Evolutionary conservation across 495 filamentous ascomycete species (phyloP).

Genomic region (Apiosordaria backusii): DNA sequence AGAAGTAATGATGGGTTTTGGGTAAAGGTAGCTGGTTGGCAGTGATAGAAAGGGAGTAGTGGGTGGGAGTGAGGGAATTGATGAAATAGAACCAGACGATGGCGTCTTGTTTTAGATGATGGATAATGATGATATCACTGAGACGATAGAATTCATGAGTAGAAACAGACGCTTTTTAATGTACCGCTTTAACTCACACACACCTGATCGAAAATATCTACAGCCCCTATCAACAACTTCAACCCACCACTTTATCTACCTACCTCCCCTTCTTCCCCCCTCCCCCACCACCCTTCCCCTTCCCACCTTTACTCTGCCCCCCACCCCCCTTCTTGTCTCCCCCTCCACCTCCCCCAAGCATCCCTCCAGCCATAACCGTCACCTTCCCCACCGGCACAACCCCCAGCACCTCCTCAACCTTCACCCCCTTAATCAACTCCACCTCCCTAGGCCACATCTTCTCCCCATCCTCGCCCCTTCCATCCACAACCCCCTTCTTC

Average conservation of each 20-base stretch:
- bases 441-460: conserved; percentile 77
- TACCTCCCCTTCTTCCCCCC: not conserved
- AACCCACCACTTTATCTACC: not conserved
- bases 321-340: conserved; percentile 36
- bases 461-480: conserved; percentile 59
- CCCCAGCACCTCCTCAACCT: conserved; percentile 77
- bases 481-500: conserved; percentile 57
- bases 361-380: conserved; percentile 66
- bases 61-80: no score
- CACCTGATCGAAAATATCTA: not conserved
- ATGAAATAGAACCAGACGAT: no score
- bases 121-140: no score
- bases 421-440: conserved; percentile 75
- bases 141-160: no score
- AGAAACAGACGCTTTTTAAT: not conserved
- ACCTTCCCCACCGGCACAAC: conserved; percentile 81
- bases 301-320: conserved; percentile 7
- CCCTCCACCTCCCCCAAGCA: conserved; percentile 41
- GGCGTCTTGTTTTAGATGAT: no score
- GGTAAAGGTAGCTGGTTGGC: no score
- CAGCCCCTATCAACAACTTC: not conserved
- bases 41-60: no score
- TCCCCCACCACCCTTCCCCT: not conserved
- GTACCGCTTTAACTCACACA: not conserved
- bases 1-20: no score